Base-by-base conservation (phyloP, 192 early-diverging fungal genomes). In the Linnemannia elongata region DNA sequence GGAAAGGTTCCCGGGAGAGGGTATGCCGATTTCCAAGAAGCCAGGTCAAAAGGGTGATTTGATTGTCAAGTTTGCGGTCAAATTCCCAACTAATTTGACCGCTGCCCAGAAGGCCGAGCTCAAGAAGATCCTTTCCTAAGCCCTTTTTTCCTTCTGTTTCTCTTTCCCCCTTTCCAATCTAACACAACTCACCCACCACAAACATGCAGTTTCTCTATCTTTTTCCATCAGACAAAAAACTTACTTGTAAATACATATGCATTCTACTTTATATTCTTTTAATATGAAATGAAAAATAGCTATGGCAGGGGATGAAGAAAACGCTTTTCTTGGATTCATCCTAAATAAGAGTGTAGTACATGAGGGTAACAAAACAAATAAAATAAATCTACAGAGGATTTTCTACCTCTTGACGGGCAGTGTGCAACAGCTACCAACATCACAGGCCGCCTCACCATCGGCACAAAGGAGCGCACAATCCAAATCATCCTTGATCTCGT, bases 21-120 rank as follows among this genome's bases (percentile, higher is more conserved):
- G 98, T 10, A 99, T 99, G 97, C 98, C 98, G 3, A 87, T 87
- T 27, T 95, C 95, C 70, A 98, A 97, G 89, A 91, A 91, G 49
- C 75, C 75, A 30, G 96, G 95, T 45, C 91, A 88, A 78, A 96
- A 96, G 76, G 98, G 98, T 30, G 95, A 98, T 81, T 88, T 99
- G 83, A 83, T 97, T 39, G 94, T 98, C 52, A 93, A 92, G 47
- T 94, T 95, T 80, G 92, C 94, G 13, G 93, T 99, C 70, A 90
- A 93, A 70, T 97, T 97, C 88, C 98, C 98, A 13, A 69, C 88
- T 1, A 82, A 81, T 10, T 90, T 98, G 36, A 92, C 94, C 0
- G 87, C 91, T 8, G 90, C 90, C 27, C 95, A 97, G 89, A 97
- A 96, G 90, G 92, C 91, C 60, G 90, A 83, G 45, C 83, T 96